Base-by-base conservation (phyloP, 2,329 filamentous ascomycete species). In the Claviceps pazoutovae region DNA sequence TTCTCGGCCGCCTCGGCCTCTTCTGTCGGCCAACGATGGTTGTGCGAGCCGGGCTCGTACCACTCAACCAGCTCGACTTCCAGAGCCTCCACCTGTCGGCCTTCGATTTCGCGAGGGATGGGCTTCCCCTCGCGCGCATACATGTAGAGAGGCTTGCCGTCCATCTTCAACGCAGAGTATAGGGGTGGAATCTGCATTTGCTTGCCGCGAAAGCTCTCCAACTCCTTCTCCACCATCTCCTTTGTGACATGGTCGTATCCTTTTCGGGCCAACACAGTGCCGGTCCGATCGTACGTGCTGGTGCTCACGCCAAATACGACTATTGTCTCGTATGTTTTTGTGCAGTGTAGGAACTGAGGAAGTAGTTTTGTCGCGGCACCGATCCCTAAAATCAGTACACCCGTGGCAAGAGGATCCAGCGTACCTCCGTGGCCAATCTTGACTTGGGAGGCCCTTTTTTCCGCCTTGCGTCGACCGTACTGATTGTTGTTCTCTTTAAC, bases 381-480 rank as follows among this genome's bases (percentile, higher is more conserved):
- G 50, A 96, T 76, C 52, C 91, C 93, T 6, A 93, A 75, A 56
- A 97, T 89, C 48, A 98, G 77, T 23, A 98, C 87, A 46, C 93
- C 93, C 1, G 90, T 95, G 8, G 93, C 93, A 61, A 96, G 77
- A 26, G 93, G 93, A 63, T 98, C 93, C 17, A 98, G 78, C 1
- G 93, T 98, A 44, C 93, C 93, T 55, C 93, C 93, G 70, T 98
- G 93, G 37, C 93, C 93, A 62, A 97, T 86, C 73, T 97, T 98
- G 59, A 97, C 84, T 56, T 87, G 80, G 5, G 83, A 65, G 1
- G 76, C 72, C 59, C 76, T 76, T 65, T 80, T 78, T 56, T 75
- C 74, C 46, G 69, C 70, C 56, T 71, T 71, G 55, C 81, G 76
- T 54, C 83, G 78, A 58, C 76, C 74, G 58, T 76, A 75, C 63